Base-by-base conservation (phyloP, 345 rosid genomes). In the Citrus trifoliata region DNA sequence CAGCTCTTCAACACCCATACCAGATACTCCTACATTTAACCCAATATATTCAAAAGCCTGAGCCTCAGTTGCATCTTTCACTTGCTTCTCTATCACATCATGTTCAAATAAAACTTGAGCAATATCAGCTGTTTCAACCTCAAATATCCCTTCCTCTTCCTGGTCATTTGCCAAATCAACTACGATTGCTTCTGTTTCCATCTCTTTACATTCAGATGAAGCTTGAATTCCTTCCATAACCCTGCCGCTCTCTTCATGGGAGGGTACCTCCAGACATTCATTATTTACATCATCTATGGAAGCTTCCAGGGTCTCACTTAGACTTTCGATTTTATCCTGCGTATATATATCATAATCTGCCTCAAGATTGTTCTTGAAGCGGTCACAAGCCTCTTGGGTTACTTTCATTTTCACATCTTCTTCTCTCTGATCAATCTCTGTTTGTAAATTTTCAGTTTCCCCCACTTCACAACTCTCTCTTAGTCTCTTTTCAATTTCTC, bases 81-180 rank as follows among this genome's bases (percentile, higher is more conserved):
- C 80, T 76, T 86, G 86, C 79, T 83, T 78, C 78, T 82, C 79
- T 69, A 68, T 78, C 71, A 79, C 88, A 40, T 83, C 68, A 59
- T 74, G 75, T 72, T 80, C 85, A 78, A 77, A 66, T 78, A 82
- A 53, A 82, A 75, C 83, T 67, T 86, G 83, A 67, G 79, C 78
- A 75, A 86, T 76, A 61, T 73, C 82, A 80, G 81, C 77, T 74
- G 78, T 79, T 75, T 88, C 88, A 83, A 71, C 71, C 75, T 88
- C 91, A 84, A 71, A 71, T 66, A 70, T 84, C 79, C 85, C 83
- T 77, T 74, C 81, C 67, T 77, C 83, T 74, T 82, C 90, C 76
- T 53, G 33, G 75, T 76, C 80, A 73, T 81, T 80, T 71, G 55
- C 84, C 82, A 79, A 71, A 85, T 80, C 89, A 80, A 13, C 82